These are phyloP conservation scores for Cercospora citrullina DNA, from an alignment of 2,329 filamentous ascomycete genomes.

Conservation along the genomic window DNA sequence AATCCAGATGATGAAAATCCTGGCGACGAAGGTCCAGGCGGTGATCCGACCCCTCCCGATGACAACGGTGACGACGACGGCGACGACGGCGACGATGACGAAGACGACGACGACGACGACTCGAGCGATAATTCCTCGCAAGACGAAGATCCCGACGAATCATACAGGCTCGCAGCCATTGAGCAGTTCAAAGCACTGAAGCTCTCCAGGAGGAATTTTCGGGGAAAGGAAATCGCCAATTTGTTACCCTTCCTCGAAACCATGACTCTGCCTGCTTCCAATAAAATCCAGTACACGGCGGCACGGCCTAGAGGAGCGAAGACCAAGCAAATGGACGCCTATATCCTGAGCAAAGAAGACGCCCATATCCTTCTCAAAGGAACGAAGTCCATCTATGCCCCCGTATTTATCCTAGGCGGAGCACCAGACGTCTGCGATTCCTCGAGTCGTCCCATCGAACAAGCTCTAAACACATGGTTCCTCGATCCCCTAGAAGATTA, in stretches of 20 bases:
- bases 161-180: not conserved
- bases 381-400: not conserved
- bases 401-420: not conserved
- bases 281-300: not conserved
- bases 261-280: not conserved
- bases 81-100: not conserved
- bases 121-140: not conserved
- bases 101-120: not conserved
- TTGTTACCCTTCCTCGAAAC: not conserved
- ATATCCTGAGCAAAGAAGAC: not conserved
- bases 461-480: not conserved
- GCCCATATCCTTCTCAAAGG: not conserved
- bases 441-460: not conserved
- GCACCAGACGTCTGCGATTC: not conserved
- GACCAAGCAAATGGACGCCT: not conserved
- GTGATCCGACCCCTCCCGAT: not conserved
- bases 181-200: not conserved
- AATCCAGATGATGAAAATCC: not conserved
- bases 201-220: not conserved
- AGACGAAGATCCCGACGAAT: not conserved
- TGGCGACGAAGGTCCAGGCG: not conserved
- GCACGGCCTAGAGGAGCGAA: not conserved
- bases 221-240: not conserved
- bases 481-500: not conserved
- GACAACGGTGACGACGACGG: not conserved